Evolutionary conservation across 306 rosid species (phyloP), one percentile per base, ranked within the genome.

Genomic region (Castanea sativa): DNA sequence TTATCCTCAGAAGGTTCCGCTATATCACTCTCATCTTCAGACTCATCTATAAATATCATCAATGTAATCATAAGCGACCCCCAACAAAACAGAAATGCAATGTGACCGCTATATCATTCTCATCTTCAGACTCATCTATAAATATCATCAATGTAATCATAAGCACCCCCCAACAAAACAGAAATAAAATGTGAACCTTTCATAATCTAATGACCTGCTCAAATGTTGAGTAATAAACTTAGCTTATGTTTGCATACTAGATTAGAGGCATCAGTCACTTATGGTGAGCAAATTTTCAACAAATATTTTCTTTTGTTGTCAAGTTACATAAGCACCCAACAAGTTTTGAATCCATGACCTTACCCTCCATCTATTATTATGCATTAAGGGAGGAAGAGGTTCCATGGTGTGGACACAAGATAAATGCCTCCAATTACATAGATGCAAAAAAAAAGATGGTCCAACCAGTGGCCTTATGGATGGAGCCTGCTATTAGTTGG

Each of bases 111-210:
- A 33, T 59, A 74, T 87, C 93, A 75, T 88, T 83, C 23, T 85
- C 99, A 56, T 89, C 81, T 77, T 84, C 95, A 8, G 90, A 90
- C 45, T 91, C 92, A 85, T 91, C 99, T 95, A 78, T 51, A 74
- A 76, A 71, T 1, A 84, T 57, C 79, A 81, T 51, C 35, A 63
- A 78, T 8, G 74, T 51, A 78, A 71, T 63, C 21, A 75, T 74
- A 27, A 82, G 52, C 65, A 58, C 21, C 11, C 55, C 80, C 43
- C 56, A 72, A 8, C 63, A 55, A 74, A 60, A 43, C 43, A 3
- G 57, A 49, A 49, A 32, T 60, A 49, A 30, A 73, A 74, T 59
- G 57, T 71, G 78, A 16, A 60, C 33, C 67, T 45, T 53, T 41
- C 55, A 59, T 19, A 20, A 60, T 38, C 58, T 23, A 71, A 4